Base-by-base conservation (phyloP, 495 filamentous ascomycete genomes). In the Clavariopsis aquatica region DNA sequence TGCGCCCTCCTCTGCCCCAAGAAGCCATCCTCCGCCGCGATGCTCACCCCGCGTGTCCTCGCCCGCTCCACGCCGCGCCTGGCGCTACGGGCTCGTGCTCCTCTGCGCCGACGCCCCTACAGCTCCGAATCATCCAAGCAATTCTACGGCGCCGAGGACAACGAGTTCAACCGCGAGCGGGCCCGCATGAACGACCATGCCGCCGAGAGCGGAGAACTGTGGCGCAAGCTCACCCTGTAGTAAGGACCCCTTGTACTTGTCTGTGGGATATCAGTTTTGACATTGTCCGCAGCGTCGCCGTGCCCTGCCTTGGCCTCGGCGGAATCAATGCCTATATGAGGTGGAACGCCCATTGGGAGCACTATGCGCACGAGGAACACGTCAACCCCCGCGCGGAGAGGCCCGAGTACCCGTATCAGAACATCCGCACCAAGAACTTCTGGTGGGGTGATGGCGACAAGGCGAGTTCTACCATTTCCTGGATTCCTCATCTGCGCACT, bases 331-430 rank as follows among this genome's bases (percentile, higher is more conserved):
- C 91, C 71, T 92, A 91, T 73, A 85, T 83, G 75, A 84, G 93
- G 61, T 96, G 91, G 91, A 83, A 84, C 64, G 89, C 93, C 84
- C 92, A 96, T 78, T 96, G 91, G 92, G 89, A 93, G 80, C 92
- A 96, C 80, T 77, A 90, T 80, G 77, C 76, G 6, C 92, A 97
- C 81, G 80, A 90, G 80, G 77, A 76, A 6, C 92, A 97, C 81
- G 80, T 90, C 80, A 83, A 88, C 57, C 88, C 92, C 59, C 83
- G 92, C 41, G 89, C 92, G 81, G 92, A 96, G 77, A 87, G 90
- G 74, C 74, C 81, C 70, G 87, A 96, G 80, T 96, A 96, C 80
- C 81, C 90, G 62, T 96, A 92, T 83, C 90, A 93, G 86, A 96
- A 96, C 82, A 87, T 96, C 75, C 86, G 92, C 72, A 80, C 82